These are phyloP conservation scores for Tylopilus plumbeoviolaceoides DNA, from an alignment of 768 basidiomycete genomes.

Conservation along the genomic window DNA sequence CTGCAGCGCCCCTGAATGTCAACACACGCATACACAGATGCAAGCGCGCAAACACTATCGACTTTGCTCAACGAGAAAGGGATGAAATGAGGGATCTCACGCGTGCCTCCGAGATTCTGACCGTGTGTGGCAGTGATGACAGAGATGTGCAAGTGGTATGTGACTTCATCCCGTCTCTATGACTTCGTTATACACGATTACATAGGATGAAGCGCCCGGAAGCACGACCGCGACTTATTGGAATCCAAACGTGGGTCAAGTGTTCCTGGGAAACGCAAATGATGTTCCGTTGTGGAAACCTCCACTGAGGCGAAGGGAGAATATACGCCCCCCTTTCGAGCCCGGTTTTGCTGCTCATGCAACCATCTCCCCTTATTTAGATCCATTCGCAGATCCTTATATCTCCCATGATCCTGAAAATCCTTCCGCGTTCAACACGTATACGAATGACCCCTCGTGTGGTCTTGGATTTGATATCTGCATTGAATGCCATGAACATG, in stretches of 20 bases:
- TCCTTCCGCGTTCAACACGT: slow-evolving; percentile 34
- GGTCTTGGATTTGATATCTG: slow-evolving; percentile 80
- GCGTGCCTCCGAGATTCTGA: slow-evolving; percentile 73
- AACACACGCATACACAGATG: slow-evolving; percentile 24
- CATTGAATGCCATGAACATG: slow-evolving; percentile 82
- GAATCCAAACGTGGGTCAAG: slow-evolving; percentile 59
- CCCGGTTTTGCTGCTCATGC: neutral
- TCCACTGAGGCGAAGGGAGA: slow-evolving; percentile 13
- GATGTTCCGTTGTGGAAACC: slow-evolving; percentile 61
- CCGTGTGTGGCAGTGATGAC: slow-evolving; percentile 30
- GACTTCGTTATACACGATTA: slow-evolving; percentile 2
- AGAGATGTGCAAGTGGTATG: slow-evolving; percentile 11
- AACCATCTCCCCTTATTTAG: slow-evolving; percentile 7
- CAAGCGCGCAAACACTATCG: slow-evolving; percentile 55
- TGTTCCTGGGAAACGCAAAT: slow-evolving; percentile 78
- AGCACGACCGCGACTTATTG: slow-evolving; percentile 41
- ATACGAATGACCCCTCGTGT: slow-evolving; percentile 40
- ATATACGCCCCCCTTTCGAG: neutral
- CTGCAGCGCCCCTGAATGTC: neutral
- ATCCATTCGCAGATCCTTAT: slow-evolving; percentile 16
- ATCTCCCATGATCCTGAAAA: slow-evolving; percentile 12
- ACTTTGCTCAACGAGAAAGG: slow-evolving; percentile 79
- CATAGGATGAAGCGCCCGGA: slow-evolving; percentile 23
- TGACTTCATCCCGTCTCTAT: neutral
- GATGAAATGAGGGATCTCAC: slow-evolving; percentile 91